A percentile compares a stretch with the other conserved stretches of the same genome.
These are phyloP conservation scores for Suhomyces chickasaworum DNA, from an alignment of 1,139 yeast species.

Conservation along the genomic window DNA sequence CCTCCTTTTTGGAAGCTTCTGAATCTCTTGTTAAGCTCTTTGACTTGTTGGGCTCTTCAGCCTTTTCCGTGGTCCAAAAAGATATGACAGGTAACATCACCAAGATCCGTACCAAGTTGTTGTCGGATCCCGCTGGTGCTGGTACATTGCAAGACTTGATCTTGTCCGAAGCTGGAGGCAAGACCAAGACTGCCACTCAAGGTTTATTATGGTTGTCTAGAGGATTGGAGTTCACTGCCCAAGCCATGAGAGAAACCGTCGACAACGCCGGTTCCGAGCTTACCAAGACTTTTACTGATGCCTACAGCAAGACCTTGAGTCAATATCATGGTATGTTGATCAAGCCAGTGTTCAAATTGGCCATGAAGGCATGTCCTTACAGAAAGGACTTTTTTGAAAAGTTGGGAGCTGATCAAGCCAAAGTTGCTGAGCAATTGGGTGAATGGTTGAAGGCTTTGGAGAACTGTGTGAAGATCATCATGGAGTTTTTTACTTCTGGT, in stretches of 20 bases:
- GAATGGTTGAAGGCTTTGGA: slow-evolving; percentile 81
- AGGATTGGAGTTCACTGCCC: slow-evolving; percentile 87
- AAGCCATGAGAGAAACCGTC: slow-evolving; percentile 80
- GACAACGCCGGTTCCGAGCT: slow-evolving; percentile 64
- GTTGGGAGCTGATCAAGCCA: slow-evolving; percentile 70
- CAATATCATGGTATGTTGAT: slow-evolving; percentile 81
- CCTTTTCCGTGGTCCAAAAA: slow-evolving; percentile 80
- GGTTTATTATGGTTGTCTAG: slow-evolving; percentile 86
- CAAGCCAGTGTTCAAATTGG: slow-evolving; percentile 86
- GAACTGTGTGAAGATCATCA: slow-evolving; percentile 67
- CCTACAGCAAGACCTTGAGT: slow-evolving; percentile 76
- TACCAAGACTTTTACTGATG: slow-evolving; percentile 76
- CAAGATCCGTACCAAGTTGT: slow-evolving; percentile 68
- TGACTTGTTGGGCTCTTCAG: slow-evolving; percentile 82
- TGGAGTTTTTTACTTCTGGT: slow-evolving; percentile 75
- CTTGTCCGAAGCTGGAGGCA: slow-evolving; percentile 64
- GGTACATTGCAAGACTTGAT: slow-evolving; percentile 77
- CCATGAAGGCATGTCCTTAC: slow-evolving; percentile 95
- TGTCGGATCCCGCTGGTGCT: slow-evolving; percentile 63
- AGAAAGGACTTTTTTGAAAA: slow-evolving; percentile 82
- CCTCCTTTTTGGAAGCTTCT: slow-evolving; percentile 78
- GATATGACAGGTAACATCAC: slow-evolving; percentile 87
- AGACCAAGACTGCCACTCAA: slow-evolving; percentile 82
- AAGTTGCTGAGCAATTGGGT: slow-evolving; percentile 63
- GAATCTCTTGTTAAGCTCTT: slow-evolving; percentile 81